phyloP scores from a whole-genome alignment of 2,329 filamentous ascomycete genomes.

The Macrophomina tecta region DNA sequence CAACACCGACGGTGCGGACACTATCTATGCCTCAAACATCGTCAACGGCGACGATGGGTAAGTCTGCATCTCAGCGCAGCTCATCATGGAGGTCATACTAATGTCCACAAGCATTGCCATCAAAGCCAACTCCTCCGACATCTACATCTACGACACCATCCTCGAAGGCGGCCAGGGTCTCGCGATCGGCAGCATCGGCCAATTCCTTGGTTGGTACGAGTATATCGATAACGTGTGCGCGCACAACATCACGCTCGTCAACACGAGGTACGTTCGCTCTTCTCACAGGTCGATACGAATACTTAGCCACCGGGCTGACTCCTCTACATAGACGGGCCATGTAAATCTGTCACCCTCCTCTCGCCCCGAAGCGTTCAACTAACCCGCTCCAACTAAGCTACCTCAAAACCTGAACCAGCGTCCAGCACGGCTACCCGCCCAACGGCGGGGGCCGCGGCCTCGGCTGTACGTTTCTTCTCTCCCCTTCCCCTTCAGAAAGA shows the following conservation, averaged over 20 bases:
- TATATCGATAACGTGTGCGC: constrained; percentile 48
- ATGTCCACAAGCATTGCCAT: constrained; percentile 50
- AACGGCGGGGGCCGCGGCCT: constrained; percentile 20
- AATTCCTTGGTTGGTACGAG: constrained; percentile 58
- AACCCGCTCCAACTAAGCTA: neutral
- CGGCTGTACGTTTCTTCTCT: constrained; percentile 2
- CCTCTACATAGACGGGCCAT: constrained; percentile 3
- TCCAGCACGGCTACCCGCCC: constrained; percentile 17
- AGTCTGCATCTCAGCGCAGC: constrained; percentile 55
- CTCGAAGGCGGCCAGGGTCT: constrained; percentile 60
- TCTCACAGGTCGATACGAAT: neutral
- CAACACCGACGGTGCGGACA: constrained; percentile 60
- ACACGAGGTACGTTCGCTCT: neutral
- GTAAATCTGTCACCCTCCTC: neutral
- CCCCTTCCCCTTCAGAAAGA: neutral
- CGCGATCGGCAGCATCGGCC: constrained; percentile 64
- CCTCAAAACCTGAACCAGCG: constrained; percentile 20
- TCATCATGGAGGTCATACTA: no score
- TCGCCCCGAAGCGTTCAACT: no score
- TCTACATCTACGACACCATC: constrained; percentile 55
- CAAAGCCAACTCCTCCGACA: constrained; percentile 64
- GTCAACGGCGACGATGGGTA: constrained; percentile 33
- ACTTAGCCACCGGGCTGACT: neutral
- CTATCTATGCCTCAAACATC: constrained; percentile 55
- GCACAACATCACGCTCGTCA: constrained; percentile 5